A percentile compares a stretch with the other conserved stretches of the same genome.
Evolutionary conservation across 2,329 filamentous ascomycete species (phyloP).

Genomic region (Talaromyces sp.): DNA sequence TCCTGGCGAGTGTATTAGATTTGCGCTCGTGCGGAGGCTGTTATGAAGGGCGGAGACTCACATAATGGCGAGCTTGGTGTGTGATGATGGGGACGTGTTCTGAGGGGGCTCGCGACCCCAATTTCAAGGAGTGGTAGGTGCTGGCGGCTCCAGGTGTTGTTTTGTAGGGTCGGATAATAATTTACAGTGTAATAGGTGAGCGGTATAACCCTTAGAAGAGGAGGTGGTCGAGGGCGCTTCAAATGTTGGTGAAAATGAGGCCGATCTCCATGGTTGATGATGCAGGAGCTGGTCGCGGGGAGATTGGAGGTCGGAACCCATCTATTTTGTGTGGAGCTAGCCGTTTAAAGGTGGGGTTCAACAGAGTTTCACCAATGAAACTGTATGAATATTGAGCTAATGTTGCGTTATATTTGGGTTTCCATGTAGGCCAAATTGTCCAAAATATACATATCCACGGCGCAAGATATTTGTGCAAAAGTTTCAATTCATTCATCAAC

Average conservation of each 20-base stretch:
- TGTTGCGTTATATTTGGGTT: no score
- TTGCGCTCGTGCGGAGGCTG: background rate
- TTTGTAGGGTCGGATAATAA: background rate
- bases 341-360: background rate
- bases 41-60: constrained; percentile 10
- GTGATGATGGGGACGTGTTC: constrained; percentile 11
- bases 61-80: constrained; percentile 19
- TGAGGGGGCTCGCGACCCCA: constrained; percentile 11
- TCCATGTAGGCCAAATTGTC: no score
- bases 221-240: background rate
- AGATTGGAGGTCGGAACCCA: constrained; percentile 5
- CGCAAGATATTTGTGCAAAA: background rate
- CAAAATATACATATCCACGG: no score
- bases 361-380: background rate
- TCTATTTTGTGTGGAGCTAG: constrained; percentile 1
- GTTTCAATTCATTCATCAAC: background rate
- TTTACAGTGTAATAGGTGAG: background rate
- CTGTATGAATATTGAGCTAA: background rate
- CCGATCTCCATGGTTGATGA: background rate
- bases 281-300: constrained; percentile 6
- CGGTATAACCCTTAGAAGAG: background rate
- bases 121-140: background rate
- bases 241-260: background rate
- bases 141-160: background rate
- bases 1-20: constrained; percentile 60